Evolutionary conservation across 495 filamentous ascomycete genomes (phyloP), one percentile per base, ranked within the genome.

Genomic region (Neurospora sp.): DNA sequence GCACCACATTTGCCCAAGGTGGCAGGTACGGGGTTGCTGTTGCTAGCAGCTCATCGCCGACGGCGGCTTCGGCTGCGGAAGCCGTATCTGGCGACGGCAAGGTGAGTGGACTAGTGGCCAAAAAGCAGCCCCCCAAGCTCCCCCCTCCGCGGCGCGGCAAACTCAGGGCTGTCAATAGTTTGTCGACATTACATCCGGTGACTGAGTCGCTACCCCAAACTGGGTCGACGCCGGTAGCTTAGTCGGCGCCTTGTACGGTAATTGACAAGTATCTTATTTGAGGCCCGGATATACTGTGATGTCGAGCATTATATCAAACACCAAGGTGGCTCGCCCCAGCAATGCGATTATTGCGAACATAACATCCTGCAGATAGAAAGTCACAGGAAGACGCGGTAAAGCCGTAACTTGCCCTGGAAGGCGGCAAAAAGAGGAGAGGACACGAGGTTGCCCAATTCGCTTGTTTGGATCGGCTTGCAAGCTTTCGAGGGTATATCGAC

Each of bases 81-180:
- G 53, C 53, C 53, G 53, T 65, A 65, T 35, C 53, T 65, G 53
- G 53, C 6, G 53, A 65, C 27, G 53, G 53, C 53, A 77, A 78
- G 35, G 71, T 78, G 14, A 81, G 78, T 59, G 79, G 76, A 16
- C 73, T 53, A 27, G 77, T 72, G 69, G 75, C 69, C 35, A 88
- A 87, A 76, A 88, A 85, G 76, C 69, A 82, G n/a, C 87, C 87
- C 17, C 87, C 87, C 0, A 87, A 88, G 74, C 81, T 86, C 5
- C 87, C 87, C 9, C 84, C 84, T 1, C 87, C 87, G 31, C 77
- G 87, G 73, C 83, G 87, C 17, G 78, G 37, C 35, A 69, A 69
- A 69, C 68, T 69, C 14, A 65, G 53, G 53, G 53, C 53, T 65
- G 53, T 65, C 53, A 65, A 65, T 35, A 65, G 53, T 35, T 16